phyloP scores from a whole-genome alignment of 805 yeast genomes.

The Starmerella bacillaris region DNA sequence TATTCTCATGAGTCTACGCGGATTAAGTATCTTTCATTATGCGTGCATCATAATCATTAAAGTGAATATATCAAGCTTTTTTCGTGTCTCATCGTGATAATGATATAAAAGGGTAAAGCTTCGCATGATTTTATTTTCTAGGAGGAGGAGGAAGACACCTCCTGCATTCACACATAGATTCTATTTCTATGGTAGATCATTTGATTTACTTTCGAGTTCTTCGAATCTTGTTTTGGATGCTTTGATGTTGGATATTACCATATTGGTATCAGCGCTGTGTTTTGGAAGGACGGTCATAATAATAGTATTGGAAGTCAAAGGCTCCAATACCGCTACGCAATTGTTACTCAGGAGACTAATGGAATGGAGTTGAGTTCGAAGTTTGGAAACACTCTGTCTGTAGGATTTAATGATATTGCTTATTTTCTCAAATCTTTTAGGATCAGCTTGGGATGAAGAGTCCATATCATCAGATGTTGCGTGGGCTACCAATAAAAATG shows the following conservation, averaged over 20 bases:
- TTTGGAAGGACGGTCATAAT: constrained; percentile 29
- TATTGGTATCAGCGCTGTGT: constrained; percentile 11
- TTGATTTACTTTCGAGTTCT: constrained; percentile 20
- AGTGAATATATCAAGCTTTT: no score
- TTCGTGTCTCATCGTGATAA: no score
- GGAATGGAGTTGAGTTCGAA: constrained; percentile 68
- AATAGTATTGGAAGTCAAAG: constrained; percentile 28
- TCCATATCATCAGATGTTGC: constrained; percentile 7
- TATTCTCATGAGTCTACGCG: no score
- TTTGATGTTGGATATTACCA: constrained; percentile 21
- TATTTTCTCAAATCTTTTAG: constrained; percentile 84
- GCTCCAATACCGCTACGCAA: constrained; percentile 27
- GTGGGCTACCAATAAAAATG: constrained; percentile 62
- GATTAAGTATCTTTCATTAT: no score
- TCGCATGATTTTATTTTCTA: no score
- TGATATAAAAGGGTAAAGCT: no score
- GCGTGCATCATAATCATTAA: no score
- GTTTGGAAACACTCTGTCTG: constrained; percentile 76
- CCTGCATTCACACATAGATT: no score
- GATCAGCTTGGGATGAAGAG: constrained; percentile 36
- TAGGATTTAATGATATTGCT: constrained; percentile 86
- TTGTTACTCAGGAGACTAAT: constrained; percentile 43
- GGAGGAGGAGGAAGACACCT: no score
- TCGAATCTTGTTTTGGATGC: constrained; percentile 26
- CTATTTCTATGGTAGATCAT: no score